Evolutionary conservation across 1,284 basidiomycete genomes (phyloP), one percentile per base, ranked within the genome.

Genomic region (Somion occarium): DNA sequence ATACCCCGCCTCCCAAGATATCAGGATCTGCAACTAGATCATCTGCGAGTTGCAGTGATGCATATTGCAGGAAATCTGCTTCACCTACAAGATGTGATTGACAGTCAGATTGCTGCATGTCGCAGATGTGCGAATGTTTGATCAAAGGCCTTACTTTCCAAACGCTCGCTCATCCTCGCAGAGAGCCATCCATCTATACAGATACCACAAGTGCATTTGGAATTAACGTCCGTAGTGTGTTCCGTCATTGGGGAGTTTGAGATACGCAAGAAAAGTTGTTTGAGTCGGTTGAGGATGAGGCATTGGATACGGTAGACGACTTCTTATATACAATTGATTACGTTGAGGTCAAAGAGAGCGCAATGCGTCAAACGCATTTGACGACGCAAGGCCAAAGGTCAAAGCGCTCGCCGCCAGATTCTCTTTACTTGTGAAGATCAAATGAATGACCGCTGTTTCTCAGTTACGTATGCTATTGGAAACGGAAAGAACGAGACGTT

Each of bases 131-230:
- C 7, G n/a, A n/a, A n/a, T n/a, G n/a, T n/a, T n/a, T n/a, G n/a
- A n/a, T n/a, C n/a, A n/a, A n/a, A n/a, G n/a, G 30, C 7, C 57
- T 20, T 22, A 57, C 58, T 51, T 53, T 55, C 50, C 1, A 59
- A 46, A 5, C 58, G 49, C 27, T 54, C 52, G 34, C 50, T 56
- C 58, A 59, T 59, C 38, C 54, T 19, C 3, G 52, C 52, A 22
- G 56, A 55, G 11, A 57, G 38, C 58, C 58, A 59, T n/a, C 56
- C 56, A 37, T 57, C 54, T 23, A 57, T 46, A 48, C 58, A 59
- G 15, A 19, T 15, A 1, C 42, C 48, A 44, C 58, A 59, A n/a
- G 58, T 59, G 47, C 56, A 58, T 41, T 50, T 50, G 24, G 38
- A 12, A 34, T 22, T n/a, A 15, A 42, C 20, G 5, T 42, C 20